Conservation (phyloP, 768 basidiomycete species). For the Termitomyces sp. region DNA sequence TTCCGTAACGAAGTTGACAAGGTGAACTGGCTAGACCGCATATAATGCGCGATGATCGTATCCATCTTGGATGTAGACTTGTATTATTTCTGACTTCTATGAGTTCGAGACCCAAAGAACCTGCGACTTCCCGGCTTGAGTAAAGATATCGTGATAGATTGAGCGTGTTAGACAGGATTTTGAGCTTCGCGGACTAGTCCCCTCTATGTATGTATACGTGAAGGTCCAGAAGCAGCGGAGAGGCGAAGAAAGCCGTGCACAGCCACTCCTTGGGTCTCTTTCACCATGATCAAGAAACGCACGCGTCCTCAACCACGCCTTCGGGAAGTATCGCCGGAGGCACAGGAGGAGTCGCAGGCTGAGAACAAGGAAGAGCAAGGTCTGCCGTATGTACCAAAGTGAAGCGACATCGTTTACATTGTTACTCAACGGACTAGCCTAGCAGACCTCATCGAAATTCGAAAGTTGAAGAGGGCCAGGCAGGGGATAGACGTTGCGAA, state of each 20-base stretch:
- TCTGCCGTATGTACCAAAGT: slow-evolving; percentile 40
- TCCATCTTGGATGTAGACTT: background rate
- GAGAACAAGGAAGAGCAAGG: slow-evolving; percentile 40
- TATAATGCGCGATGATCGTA: background rate
- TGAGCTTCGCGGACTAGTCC: background rate
- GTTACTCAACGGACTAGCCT: slow-evolving; percentile 37
- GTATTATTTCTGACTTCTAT: background rate
- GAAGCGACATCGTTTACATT: background rate
- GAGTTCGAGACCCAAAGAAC: background rate
- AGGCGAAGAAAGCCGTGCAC: slow-evolving; percentile 3
- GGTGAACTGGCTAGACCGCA: background rate
- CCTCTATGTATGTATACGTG: background rate
- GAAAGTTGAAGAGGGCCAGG: slow-evolving; percentile 65
- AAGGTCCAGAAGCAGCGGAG: no score
- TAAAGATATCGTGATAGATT: background rate
- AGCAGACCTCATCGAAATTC: slow-evolving; percentile 78
- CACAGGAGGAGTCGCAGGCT: slow-evolving; percentile 29
- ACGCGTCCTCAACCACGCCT: slow-evolving; percentile 55
- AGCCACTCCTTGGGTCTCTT: slow-evolving; percentile 9
- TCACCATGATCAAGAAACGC: slow-evolving; percentile 67
- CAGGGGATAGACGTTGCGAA: slow-evolving; percentile 85
- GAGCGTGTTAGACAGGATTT: no score
- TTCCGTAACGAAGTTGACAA: background rate
- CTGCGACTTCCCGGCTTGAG: no score
- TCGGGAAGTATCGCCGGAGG: slow-evolving; percentile 43